Conservation (phyloP, 371 early-diverging fungal genomes). For the Funneliformis caledonium region DNA sequence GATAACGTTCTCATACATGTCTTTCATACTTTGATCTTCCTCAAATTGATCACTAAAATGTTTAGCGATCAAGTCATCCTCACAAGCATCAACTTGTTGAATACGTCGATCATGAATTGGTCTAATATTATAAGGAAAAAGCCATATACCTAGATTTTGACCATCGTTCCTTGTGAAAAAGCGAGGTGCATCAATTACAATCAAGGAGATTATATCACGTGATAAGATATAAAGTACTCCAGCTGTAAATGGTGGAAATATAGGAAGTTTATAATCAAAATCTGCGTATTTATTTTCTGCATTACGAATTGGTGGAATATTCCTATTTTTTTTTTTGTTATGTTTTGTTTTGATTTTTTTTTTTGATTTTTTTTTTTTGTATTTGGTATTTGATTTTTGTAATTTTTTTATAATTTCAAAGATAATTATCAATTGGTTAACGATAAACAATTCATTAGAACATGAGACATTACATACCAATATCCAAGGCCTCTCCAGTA, state of each 20-base stretch:
- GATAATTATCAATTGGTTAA: background rate
- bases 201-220: conserved; percentile 53
- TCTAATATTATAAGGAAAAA: conserved; percentile 58
- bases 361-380: no score
- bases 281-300: conserved; percentile 55
- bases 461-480: conserved; percentile 51
- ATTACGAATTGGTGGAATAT: conserved; percentile 48
- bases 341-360: no score
- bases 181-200: conserved; percentile 54
- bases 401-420: background rate
- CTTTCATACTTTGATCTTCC: conserved; percentile 47
- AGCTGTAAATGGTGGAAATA: conserved; percentile 63
- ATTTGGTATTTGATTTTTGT: no score
- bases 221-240: conserved; percentile 62
- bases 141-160: conserved; percentile 63
- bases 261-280: conserved; percentile 54
- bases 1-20: conserved; percentile 57
- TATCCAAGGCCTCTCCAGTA: conserved; percentile 66
- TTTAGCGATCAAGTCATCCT: conserved; percentile 62
- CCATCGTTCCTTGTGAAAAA: conserved; percentile 57
- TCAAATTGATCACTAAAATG: conserved; percentile 48
- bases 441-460: background rate
- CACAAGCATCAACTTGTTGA: conserved; percentile 59
- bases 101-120: conserved; percentile 64
- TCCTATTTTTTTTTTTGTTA: conserved; percentile 41